Percentiles rank a stretch among this genome's conserved stretches.
Conservation (phyloP, 257 asterid genomes). For the Jasminum sambac region DNA sequence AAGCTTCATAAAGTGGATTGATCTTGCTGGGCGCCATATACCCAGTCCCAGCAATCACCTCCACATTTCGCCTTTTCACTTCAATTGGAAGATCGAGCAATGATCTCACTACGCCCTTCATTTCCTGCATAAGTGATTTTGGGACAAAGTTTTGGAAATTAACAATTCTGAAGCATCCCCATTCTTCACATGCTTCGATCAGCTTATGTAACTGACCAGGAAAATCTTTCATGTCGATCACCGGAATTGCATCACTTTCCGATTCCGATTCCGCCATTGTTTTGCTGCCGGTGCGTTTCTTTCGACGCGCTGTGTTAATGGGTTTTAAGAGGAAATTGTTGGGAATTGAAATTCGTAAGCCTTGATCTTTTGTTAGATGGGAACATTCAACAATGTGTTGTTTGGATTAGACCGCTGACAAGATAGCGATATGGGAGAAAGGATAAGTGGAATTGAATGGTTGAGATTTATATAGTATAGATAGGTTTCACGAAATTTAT, state of each 20-base stretch:
- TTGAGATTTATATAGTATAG: too few species aligned
- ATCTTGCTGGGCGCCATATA: slow-evolving; percentile 38
- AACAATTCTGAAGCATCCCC: slow-evolving; percentile 43
- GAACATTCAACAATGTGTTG: neutral
- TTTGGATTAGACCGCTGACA: neutral
- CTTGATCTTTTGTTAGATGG: neutral
- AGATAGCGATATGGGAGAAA: neutral
- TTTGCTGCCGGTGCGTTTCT: neutral
- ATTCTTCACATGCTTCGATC: slow-evolving; percentile 40
- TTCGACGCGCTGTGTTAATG: neutral
- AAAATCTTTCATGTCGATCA: slow-evolving; percentile 29
- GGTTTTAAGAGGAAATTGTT: too few species aligned
- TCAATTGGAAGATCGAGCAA: slow-evolving; percentile 55
- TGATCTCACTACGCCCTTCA: slow-evolving; percentile 44
- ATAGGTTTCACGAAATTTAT: too few species aligned
- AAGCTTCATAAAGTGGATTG: slow-evolving; percentile 56
- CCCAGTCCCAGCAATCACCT: slow-evolving; percentile 51
- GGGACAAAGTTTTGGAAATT: slow-evolving; percentile 34
- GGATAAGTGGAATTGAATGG: too few species aligned
- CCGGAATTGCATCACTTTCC: slow-evolving; percentile 12
- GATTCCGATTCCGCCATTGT: slow-evolving; percentile 19
- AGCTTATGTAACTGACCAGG: slow-evolving; percentile 29
- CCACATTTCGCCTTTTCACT: slow-evolving; percentile 43
- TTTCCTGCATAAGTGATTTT: slow-evolving; percentile 46
- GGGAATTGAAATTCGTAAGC: neutral